Evolutionary conservation across 2,329 filamentous ascomycete genomes (phyloP).

Genomic region (Fusarium neocosmosporiellum): DNA sequence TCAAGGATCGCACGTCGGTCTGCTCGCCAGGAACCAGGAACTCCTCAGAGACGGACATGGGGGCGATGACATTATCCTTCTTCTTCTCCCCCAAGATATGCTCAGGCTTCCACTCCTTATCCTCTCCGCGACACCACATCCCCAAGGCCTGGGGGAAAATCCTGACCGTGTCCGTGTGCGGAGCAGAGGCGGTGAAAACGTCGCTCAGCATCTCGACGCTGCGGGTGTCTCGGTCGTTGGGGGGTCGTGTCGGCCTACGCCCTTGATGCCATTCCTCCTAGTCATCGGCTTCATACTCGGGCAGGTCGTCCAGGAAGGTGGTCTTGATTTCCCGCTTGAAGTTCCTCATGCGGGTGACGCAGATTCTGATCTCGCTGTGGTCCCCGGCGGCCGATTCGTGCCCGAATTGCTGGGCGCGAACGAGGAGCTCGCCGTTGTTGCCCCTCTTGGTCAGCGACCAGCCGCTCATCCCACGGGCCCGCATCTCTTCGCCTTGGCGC

Average conservation of each 20-base stretch:
- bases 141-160: background rate
- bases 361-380: background rate
- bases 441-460: slow-evolving; percentile 12
- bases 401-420: background rate
- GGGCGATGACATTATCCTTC: background rate
- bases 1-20: background rate
- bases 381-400: background rate
- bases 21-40: background rate
- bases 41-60: background rate
- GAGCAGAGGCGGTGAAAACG: background rate
- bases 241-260: background rate
- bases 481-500: background rate
- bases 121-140: background rate
- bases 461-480: background rate
- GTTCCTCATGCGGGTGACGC: background rate
- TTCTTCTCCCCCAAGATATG: background rate
- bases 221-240: background rate
- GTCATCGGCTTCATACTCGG: background rate
- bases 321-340: background rate
- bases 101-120: background rate
- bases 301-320: background rate
- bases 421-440: background rate
- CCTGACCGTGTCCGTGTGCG: background rate
- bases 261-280: background rate
- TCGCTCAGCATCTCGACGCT: background rate